Conservation (phyloP, 2,329 filamentous ascomycete species). For the Sporothrix phasma region DNA sequence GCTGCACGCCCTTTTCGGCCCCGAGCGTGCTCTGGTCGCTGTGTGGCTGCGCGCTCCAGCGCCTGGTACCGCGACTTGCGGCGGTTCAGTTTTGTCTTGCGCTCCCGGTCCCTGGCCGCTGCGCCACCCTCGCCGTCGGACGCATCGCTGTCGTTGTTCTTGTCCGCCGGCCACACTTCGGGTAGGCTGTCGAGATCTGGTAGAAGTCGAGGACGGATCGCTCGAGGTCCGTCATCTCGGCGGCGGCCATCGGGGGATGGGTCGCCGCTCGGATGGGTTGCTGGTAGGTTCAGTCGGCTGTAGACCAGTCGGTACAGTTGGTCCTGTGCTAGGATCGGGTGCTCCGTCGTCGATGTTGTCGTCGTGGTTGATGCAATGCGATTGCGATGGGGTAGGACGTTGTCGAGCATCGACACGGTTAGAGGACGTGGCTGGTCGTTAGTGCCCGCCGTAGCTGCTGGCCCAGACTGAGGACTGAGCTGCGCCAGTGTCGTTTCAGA, state of each 20-base stretch:
- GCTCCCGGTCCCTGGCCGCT: slow-evolving; percentile 40
- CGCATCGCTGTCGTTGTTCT: slow-evolving; percentile 53
- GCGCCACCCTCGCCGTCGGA: slow-evolving; percentile 44
- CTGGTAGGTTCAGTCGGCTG: background rate
- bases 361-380: background rate
- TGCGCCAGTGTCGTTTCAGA: background rate
- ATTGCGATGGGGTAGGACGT: background rate
- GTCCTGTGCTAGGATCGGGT: background rate
- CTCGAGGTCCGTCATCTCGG: slow-evolving; percentile 59
- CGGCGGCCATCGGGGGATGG: background rate
- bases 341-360: background rate
- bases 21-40: slow-evolving; percentile 57
- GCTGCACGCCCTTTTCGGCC: slow-evolving; percentile 57
- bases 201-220: slow-evolving; percentile 79
- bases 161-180: slow-evolving; percentile 79
- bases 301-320: background rate
- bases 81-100: slow-evolving; percentile 41
- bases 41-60: slow-evolving; percentile 64
- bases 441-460: background rate
- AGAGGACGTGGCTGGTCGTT: slow-evolving; percentile 1
- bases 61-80: slow-evolving; percentile 76
- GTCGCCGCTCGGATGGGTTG: background rate
- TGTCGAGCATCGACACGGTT: background rate
- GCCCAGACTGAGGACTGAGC: background rate
- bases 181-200: slow-evolving; percentile 68